These are phyloP conservation scores for Talaromyces borbonicus DNA, from an alignment of 495 filamentous ascomycete genomes.

Conservation along the genomic window DNA sequence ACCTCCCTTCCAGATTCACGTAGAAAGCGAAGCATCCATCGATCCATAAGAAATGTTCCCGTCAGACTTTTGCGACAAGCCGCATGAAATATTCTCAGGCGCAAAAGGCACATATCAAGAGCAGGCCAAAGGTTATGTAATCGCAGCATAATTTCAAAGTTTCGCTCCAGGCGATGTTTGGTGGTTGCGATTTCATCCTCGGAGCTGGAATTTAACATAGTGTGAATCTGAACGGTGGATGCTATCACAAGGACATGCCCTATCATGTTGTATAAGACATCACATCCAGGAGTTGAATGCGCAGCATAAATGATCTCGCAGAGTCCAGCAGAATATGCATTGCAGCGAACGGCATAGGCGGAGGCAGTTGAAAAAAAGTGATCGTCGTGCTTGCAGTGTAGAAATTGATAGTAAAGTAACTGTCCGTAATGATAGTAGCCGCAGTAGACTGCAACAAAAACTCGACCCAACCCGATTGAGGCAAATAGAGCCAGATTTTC, in stretches of 20 bases:
- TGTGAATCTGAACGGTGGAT: constrained; percentile 34
- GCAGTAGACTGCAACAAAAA: constrained; percentile 30
- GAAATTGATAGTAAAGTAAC: constrained; percentile 34
- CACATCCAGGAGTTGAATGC: constrained; percentile 19
- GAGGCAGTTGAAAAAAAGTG: constrained; percentile 6
- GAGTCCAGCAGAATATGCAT: constrained; percentile 20
- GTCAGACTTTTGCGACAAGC: too few relatives aligned
- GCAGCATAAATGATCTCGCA: constrained; percentile 28
- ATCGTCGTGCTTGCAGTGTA: constrained; percentile 17
- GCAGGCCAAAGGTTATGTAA: too few relatives aligned
- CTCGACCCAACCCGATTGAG: constrained; percentile 23
- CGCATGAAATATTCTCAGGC: too few relatives aligned
- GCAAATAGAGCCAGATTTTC: constrained; percentile 19
- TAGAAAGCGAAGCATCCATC: too few relatives aligned
- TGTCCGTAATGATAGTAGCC: constrained; percentile 35
- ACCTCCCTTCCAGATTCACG: too few relatives aligned
- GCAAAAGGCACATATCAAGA: too few relatives aligned
- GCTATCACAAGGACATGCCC: constrained; percentile 33
- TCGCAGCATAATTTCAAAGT: too few relatives aligned
- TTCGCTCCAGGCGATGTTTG: too few relatives aligned
- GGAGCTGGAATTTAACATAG: too few relatives aligned
- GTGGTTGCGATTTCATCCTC: too few relatives aligned
- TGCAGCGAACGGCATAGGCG: constrained; percentile 26
- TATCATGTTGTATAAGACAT: constrained; percentile 29
- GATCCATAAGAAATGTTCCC: too few relatives aligned